Evolutionary conservation across 352 stramenopile genomes (phyloP).

Genomic region (Pythium dissotocum): DNA sequence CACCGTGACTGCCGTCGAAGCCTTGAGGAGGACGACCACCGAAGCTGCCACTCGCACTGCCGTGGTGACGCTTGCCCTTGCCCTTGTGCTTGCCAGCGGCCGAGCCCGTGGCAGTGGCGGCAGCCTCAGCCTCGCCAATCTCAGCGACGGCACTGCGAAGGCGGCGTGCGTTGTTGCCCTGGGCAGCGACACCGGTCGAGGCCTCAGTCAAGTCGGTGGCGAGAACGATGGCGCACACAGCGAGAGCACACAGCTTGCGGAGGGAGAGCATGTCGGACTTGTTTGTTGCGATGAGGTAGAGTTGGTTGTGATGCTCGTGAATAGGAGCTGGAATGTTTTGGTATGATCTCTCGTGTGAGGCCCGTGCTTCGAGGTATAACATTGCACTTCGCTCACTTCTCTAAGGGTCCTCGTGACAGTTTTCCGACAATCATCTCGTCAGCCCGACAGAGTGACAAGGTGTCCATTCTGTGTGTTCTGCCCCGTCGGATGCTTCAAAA

Average conservation of each 20-base stretch:
- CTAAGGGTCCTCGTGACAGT: background rate
- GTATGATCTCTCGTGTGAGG: background rate
- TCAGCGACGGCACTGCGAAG: background rate
- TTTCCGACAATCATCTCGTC: background rate
- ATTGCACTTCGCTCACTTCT: background rate
- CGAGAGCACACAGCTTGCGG: slow-evolving; percentile 4
- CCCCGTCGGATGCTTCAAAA: background rate
- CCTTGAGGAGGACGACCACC: background rate
- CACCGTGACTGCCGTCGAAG: slow-evolving; percentile 1
- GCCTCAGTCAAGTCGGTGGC: background rate
- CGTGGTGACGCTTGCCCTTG: background rate
- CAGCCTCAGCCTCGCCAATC: background rate
- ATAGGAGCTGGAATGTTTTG: background rate
- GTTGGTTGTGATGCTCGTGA: background rate
- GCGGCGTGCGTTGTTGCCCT: background rate
- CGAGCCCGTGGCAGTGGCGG: background rate
- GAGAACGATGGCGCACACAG: slow-evolving; percentile 8
- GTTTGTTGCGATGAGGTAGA: background rate
- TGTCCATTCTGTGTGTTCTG: background rate
- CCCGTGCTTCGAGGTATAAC: background rate
- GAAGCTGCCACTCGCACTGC: background rate
- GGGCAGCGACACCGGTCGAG: background rate
- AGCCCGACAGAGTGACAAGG: background rate
- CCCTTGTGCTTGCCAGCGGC: background rate
- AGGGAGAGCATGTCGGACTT: slow-evolving; percentile 7